These are phyloP conservation scores for Saccharomyces hybrid DNA, from an alignment of 1,139 yeast species.

Conservation along the genomic window DNA sequence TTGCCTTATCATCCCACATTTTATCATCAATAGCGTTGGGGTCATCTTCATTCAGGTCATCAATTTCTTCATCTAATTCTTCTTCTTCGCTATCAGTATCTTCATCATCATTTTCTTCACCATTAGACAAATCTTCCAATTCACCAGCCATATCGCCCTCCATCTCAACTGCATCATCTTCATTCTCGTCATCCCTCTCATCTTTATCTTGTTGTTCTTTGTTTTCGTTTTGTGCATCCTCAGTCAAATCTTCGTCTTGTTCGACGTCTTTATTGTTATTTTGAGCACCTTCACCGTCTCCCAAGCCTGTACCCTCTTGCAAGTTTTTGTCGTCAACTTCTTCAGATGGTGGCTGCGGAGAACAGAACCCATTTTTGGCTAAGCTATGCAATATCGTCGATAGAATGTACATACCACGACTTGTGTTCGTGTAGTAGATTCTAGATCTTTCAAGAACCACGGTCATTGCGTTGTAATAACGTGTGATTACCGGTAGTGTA, in stretches of 20 bases:
- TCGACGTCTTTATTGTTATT: conserved; percentile 79
- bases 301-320: conserved; percentile 90
- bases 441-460: conserved; percentile 39
- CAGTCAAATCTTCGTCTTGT: conserved; percentile 86
- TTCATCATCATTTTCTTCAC: conserved; percentile 52
- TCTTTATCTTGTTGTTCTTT: conserved; percentile 64
- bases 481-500: conserved; percentile 50
- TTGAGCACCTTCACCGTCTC: conserved; percentile 90
- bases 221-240: conserved; percentile 80
- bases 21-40: conserved; percentile 95
- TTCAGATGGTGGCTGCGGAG: conserved; percentile 76
- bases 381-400: conserved; percentile 51
- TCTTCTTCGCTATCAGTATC: conserved; percentile 46
- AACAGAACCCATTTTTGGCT: conserved; percentile 86
- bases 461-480: conserved; percentile 43
- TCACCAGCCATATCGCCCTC: conserved; percentile 98
- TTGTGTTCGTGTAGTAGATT: conserved; percentile 43
- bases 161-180: conserved; percentile 83
- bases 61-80: conserved; percentile 82
- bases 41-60: conserved; percentile 82
- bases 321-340: conserved; percentile 55
- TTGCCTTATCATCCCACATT: conserved; percentile 96
- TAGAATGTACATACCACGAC: conserved; percentile 57
- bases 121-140: conserved; percentile 70
- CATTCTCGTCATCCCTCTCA: conserved; percentile 46